Percentiles rank a stretch among this genome's conserved stretches.
Evolutionary conservation across 2,329 filamentous ascomycete species (phyloP).

Genomic region (Colletotrichum tamarilloi): DNA sequence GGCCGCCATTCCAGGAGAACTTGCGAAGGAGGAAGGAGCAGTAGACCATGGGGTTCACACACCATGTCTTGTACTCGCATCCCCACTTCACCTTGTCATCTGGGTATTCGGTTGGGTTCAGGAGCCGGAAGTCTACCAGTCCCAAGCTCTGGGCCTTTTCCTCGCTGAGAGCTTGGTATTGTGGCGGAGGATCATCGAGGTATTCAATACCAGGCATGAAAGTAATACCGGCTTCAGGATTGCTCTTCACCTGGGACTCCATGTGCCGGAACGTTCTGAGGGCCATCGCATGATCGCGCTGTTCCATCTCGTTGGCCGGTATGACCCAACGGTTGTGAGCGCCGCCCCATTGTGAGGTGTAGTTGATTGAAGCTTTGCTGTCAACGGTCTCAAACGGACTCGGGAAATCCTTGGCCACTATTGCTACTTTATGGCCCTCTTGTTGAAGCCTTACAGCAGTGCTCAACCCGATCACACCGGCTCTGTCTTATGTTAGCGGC

Average conservation of each 20-base stretch:
- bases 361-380: constrained; percentile 56
- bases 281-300: constrained; percentile 56
- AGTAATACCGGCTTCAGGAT: constrained; percentile 58
- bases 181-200: constrained; percentile 56
- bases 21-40: constrained; percentile 58
- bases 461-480: constrained; percentile 64
- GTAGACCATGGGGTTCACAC: constrained; percentile 66
- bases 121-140: constrained; percentile 51
- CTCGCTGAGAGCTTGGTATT: constrained; percentile 51
- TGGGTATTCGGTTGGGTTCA: constrained; percentile 51
- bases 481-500: constrained; percentile 47
- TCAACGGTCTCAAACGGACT: constrained; percentile 58
- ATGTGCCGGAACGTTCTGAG: constrained; percentile 56
- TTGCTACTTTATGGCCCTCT: constrained; percentile 51
- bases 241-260: constrained; percentile 43
- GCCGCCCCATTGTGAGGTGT: constrained; percentile 68
- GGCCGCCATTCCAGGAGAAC: constrained; percentile 51
- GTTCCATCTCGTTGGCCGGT: constrained; percentile 42
- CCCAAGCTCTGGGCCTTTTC: constrained; percentile 46
- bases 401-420: constrained; percentile 60
- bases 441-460: constrained; percentile 58
- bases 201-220: constrained; percentile 63
- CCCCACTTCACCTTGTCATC: constrained; percentile 54
- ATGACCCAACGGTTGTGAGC: constrained; percentile 64
- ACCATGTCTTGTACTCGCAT: constrained; percentile 65